Evolutionary conservation across 148 eudicot genomes (phyloP).

Genomic region (Camellia granthamiana): DNA sequence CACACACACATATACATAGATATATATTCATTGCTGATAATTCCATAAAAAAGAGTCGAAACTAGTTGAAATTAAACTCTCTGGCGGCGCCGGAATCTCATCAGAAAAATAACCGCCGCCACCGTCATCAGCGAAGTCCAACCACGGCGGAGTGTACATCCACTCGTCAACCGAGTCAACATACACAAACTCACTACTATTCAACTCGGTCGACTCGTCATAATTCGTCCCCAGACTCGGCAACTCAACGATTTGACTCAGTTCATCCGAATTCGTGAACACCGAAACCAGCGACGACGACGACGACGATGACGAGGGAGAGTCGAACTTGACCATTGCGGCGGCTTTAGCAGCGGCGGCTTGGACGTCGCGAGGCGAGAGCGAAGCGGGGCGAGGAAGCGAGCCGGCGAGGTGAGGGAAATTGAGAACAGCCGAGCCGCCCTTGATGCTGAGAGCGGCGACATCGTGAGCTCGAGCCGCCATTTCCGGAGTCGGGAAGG

Average conservation of each 20-base stretch:
- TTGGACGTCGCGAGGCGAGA: constrained; percentile 58
- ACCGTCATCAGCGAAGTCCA: constrained; percentile 19
- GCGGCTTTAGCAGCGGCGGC: constrained; percentile 80
- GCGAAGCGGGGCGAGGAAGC: constrained; percentile 59
- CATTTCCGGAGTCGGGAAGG: constrained; percentile 82
- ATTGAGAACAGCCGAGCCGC: constrained; percentile 61
- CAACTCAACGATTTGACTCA: constrained; percentile 56
- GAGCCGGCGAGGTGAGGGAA: constrained; percentile 64
- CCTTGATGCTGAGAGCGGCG: constrained; percentile 74
- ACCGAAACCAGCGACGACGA: no score
- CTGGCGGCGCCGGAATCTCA: not conserved
- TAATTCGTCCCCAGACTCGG: constrained; percentile 54
- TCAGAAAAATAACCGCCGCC: constrained; percentile 19
- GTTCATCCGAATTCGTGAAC: constrained; percentile 39
- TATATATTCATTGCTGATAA: constrained; percentile 16
- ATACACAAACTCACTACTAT: constrained; percentile 41
- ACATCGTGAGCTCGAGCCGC: constrained; percentile 94
- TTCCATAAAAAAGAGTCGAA: constrained; percentile 56
- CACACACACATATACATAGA: not conserved
- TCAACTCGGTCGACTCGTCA: constrained; percentile 37
- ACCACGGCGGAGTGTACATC: constrained; percentile 50
- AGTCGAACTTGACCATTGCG: constrained; percentile 46
- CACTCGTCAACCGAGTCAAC: constrained; percentile 43
- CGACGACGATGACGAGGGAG: not conserved
- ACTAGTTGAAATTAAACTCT: not conserved